Percentiles rank a stretch among this genome's conserved stretches.
phyloP scores from a whole-genome alignment of 371 early-diverging fungal genomes.

The Massospora cicadina region DNA sequence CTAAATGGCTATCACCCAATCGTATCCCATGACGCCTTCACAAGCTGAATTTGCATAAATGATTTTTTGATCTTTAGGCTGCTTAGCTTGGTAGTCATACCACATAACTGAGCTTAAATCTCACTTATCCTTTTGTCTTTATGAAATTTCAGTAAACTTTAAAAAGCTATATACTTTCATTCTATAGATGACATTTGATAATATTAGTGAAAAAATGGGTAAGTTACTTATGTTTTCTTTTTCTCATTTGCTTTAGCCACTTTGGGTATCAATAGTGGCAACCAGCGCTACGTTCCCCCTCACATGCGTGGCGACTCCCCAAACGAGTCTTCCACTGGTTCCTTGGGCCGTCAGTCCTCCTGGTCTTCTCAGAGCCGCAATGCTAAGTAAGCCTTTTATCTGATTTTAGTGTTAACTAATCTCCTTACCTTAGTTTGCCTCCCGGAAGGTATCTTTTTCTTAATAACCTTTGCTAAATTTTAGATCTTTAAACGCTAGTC shows the following conservation, averaged over 20 bases:
- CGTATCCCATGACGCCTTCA: no score
- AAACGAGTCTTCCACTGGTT: conserved; percentile 14
- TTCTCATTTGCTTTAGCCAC: conserved; percentile 7
- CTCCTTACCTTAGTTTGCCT: no score
- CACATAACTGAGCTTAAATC: no score
- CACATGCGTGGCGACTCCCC: conserved; percentile 25
- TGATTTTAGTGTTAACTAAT: background rate
- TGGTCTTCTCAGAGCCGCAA: conserved; percentile 1
- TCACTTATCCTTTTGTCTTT: no score
- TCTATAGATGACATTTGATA: background rate
- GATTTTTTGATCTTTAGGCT: no score
- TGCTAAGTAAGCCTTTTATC: background rate
- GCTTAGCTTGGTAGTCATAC: no score
- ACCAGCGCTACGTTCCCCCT: conserved; percentile 27
- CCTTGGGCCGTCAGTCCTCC: conserved; percentile 8
- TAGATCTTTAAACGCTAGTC: background rate
- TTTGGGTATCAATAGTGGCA: conserved; percentile 13
- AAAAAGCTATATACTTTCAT: background rate
- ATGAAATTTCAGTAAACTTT: background rate
- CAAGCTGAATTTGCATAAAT: no score
- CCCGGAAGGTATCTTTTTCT: background rate
- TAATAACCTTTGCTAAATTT: background rate
- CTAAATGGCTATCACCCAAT: no score
- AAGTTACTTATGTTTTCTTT: background rate
- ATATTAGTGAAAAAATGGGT: conserved; percentile 4